Evolutionary conservation across 352 stramenopile genomes (phyloP).

Genomic region (Phytophthora syringae): DNA sequence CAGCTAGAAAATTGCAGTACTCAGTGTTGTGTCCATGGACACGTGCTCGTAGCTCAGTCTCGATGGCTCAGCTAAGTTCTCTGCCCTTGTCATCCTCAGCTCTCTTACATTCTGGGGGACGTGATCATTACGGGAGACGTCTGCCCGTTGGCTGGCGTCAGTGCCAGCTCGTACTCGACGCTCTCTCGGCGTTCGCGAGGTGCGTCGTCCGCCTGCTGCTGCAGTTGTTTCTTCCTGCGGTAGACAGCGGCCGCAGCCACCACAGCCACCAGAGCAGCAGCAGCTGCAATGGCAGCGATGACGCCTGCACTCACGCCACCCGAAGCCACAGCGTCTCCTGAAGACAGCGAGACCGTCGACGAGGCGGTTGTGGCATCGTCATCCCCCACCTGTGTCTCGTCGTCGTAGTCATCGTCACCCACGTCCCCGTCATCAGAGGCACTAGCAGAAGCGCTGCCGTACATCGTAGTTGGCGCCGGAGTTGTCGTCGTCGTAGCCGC

Average conservation of each 20-base stretch:
- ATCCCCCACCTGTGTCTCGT: constrained; percentile 18
- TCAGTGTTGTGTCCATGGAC: constrained; percentile 32
- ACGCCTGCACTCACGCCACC: constrained; percentile 1
- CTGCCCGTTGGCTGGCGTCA: constrained; percentile 32
- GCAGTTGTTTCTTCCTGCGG: constrained; percentile 17
- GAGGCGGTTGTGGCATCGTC: background rate
- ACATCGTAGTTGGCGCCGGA: constrained; percentile 17
- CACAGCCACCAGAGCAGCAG: constrained; percentile 20
- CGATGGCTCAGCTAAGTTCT: constrained; percentile 10
- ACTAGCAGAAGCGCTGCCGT: constrained; percentile 18
- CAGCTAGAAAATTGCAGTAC: constrained; percentile 34
- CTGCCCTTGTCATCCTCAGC: background rate
- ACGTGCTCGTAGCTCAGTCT: constrained; percentile 28
- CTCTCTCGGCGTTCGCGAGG: constrained; percentile 27
- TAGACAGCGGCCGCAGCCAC: constrained; percentile 20
- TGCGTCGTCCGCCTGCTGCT: constrained; percentile 5
- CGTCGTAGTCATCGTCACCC: too few species aligned
- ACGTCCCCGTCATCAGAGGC: constrained; percentile 21
- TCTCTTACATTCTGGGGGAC: constrained; percentile 33
- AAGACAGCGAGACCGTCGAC: constrained; percentile 26
- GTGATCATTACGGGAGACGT: constrained; percentile 21
- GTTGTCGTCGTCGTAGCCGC: constrained; percentile 30
- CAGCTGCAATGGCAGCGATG: constrained; percentile 14
- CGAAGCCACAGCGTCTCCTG: background rate
- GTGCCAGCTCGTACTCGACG: constrained; percentile 41